Conservation (phyloP, 495 filamentous ascomycete genomes). For the Xylaria longipes region DNA sequence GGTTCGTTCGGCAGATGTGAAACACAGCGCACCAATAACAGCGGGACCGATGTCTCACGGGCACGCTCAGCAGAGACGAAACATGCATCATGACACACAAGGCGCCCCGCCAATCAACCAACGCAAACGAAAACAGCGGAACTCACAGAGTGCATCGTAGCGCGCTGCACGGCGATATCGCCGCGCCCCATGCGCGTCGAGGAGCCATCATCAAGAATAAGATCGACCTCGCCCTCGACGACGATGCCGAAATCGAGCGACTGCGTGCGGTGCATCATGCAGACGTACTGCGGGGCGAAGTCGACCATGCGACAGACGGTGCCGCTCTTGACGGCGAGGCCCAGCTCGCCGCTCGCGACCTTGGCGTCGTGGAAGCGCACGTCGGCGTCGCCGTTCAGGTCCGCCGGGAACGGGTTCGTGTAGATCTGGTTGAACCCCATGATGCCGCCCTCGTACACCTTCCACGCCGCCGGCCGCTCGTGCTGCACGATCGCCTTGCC, state of each 20-base stretch:
- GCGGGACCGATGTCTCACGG: neutral
- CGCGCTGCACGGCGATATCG: slow-evolving; percentile 69
- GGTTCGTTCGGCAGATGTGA: slow-evolving; percentile 56
- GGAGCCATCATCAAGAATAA: slow-evolving; percentile 67
- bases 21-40: slow-evolving; percentile 23
- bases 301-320: slow-evolving; percentile 68
- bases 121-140: slow-evolving; percentile 28
- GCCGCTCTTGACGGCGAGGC: slow-evolving; percentile 55
- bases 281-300: slow-evolving; percentile 59
- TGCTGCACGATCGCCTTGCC: slow-evolving; percentile 49
- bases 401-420: slow-evolving; percentile 63
- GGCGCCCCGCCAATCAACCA: neutral
- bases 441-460: slow-evolving; percentile 29
- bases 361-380: slow-evolving; percentile 46
- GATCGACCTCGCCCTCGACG: slow-evolving; percentile 73
- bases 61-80: neutral
- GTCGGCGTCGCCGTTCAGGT: slow-evolving; percentile 60
- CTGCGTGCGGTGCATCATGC: slow-evolving; percentile 73
- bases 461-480: slow-evolving; percentile 35
- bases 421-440: slow-evolving; percentile 44
- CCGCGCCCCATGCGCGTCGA: slow-evolving; percentile 61
- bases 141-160: slow-evolving; percentile 64
- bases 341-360: slow-evolving; percentile 46
- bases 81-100: neutral
- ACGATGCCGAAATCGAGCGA: slow-evolving; percentile 79